A percentile compares a stretch with the other conserved stretches of the same genome.
phyloP scores from a whole-genome alignment of 495 filamentous ascomycete species.

The Trichoderma virens region DNA sequence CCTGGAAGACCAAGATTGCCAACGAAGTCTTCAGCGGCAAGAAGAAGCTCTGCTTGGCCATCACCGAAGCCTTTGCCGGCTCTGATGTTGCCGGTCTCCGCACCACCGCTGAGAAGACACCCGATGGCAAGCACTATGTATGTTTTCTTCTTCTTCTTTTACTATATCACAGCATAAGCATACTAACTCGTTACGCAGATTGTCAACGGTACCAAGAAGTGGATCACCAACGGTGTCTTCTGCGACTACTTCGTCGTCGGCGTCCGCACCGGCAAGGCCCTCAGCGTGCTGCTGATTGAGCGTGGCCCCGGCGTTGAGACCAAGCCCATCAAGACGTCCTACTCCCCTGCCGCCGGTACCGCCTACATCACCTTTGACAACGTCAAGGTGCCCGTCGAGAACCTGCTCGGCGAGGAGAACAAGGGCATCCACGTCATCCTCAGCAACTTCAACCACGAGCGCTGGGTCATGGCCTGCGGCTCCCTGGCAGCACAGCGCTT shows the following conservation, averaged over 20 bases:
- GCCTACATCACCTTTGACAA: slow-evolving; percentile 79
- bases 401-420: slow-evolving; percentile 76
- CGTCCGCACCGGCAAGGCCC: slow-evolving; percentile 75
- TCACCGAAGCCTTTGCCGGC: slow-evolving; percentile 85
- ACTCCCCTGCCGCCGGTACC: slow-evolving; percentile 72
- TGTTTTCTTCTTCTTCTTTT: slow-evolving; percentile 2
- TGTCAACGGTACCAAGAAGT: slow-evolving; percentile 86
- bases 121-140: slow-evolving; percentile 70
- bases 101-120: slow-evolving; percentile 72
- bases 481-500: slow-evolving; percentile 56
- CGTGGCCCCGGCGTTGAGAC: slow-evolving; percentile 65
- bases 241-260: slow-evolving; percentile 78
- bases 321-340: slow-evolving; percentile 76
- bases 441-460: slow-evolving; percentile 79
- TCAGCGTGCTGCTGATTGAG: slow-evolving; percentile 69
- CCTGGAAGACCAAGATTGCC: slow-evolving; percentile 56
- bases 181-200: slow-evolving; percentile 27
- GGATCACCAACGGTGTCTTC: slow-evolving; percentile 87
- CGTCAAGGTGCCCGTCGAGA: slow-evolving; percentile 73
- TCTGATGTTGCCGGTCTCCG: slow-evolving; percentile 78
- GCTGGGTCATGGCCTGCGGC: slow-evolving; percentile 56
- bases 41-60: slow-evolving; percentile 83
- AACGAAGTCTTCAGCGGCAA: slow-evolving; percentile 68
- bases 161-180: background rate
- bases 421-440: slow-evolving; percentile 87